These are phyloP conservation scores for Aspergillus haitiensis DNA, from an alignment of 495 filamentous ascomycete genomes.

Conservation along the genomic window DNA sequence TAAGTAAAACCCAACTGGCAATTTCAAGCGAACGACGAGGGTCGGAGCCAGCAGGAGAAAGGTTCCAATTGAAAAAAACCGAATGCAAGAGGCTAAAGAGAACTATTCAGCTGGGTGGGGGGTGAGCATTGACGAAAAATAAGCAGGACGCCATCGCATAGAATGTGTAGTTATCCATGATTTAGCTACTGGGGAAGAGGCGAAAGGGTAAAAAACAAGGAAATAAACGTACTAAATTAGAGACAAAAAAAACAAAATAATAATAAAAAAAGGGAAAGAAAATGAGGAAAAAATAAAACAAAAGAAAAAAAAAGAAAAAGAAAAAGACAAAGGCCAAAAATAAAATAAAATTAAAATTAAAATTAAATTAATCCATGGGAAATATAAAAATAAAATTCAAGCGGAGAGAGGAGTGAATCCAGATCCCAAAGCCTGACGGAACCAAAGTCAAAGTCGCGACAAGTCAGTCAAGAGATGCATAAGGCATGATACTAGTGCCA, in stretches of 20 bases:
- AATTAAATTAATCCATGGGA: no score
- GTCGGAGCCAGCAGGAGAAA: slow-evolving; percentile 8
- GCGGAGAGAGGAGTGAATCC: no score
- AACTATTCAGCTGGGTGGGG: slow-evolving; percentile 17
- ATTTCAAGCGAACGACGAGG: slow-evolving; percentile 17
- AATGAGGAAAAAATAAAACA: slow-evolving; percentile 7
- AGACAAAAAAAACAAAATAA: slow-evolving; percentile 9
- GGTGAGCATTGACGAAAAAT: slow-evolving; percentile 14
- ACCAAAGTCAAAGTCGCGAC: not conserved
- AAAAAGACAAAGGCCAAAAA: not conserved
- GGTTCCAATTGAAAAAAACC: slow-evolving; percentile 10
- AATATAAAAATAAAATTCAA: no score
- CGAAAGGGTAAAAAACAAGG: slow-evolving; percentile 7
- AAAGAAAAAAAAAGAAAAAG: slow-evolving; percentile 6
- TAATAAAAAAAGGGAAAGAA: slow-evolving; percentile 8
- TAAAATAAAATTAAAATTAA: not conserved
- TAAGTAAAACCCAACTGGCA: slow-evolving; percentile 10
- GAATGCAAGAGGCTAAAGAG: not conserved
- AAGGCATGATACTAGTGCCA: slow-evolving; percentile 1
- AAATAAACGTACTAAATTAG: slow-evolving; percentile 15
- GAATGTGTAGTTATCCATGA: slow-evolving; percentile 18
- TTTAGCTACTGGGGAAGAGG: slow-evolving; percentile 16
- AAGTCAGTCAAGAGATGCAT: slow-evolving; percentile 12
- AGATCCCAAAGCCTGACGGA: not conserved
- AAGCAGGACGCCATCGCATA: slow-evolving; percentile 20